Evolutionary conservation across 768 basidiomycete species (phyloP).

Genomic region (Leccinum broughii): DNA sequence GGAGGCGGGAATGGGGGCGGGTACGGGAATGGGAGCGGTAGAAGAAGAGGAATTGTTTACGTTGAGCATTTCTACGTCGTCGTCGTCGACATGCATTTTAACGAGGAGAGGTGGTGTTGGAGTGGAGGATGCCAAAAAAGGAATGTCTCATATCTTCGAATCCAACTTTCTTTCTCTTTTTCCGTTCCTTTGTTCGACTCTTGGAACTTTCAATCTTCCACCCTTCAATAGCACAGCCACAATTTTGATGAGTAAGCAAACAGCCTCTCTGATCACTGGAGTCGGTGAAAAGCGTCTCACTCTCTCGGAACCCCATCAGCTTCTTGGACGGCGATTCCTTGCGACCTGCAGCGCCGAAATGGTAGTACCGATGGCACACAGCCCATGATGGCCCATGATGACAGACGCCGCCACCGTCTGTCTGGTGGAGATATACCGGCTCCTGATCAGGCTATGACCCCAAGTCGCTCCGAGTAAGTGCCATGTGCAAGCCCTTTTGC

Average conservation of each 20-base stretch:
- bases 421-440: background rate
- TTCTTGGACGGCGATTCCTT: too few relatives aligned
- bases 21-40: background rate
- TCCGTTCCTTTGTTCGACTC: slow-evolving; percentile 25
- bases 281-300: too few relatives aligned
- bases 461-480: too few relatives aligned
- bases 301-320: too few relatives aligned
- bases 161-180: slow-evolving; percentile 11
- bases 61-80: slow-evolving; percentile 33
- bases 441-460: background rate
- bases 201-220: slow-evolving; percentile 24
- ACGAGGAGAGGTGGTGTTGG: slow-evolving; percentile 24
- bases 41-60: background rate
- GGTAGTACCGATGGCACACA: too few relatives aligned
- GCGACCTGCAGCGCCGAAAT: too few relatives aligned
- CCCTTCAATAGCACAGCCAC: slow-evolving; percentile 16
- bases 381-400: too few relatives aligned
- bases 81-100: slow-evolving; percentile 18
- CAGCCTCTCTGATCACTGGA: too few relatives aligned
- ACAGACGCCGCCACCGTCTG: background rate
- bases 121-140: slow-evolving; percentile 38
- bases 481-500: background rate
- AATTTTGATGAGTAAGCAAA: slow-evolving; percentile 23
- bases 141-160: slow-evolving; percentile 34
- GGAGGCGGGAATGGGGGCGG: slow-evolving; percentile 10